Evolutionary conservation across 1,284 basidiomycete genomes (phyloP), one percentile per base, ranked within the genome.

Genomic region (Vanrija pseudolonga): DNA sequence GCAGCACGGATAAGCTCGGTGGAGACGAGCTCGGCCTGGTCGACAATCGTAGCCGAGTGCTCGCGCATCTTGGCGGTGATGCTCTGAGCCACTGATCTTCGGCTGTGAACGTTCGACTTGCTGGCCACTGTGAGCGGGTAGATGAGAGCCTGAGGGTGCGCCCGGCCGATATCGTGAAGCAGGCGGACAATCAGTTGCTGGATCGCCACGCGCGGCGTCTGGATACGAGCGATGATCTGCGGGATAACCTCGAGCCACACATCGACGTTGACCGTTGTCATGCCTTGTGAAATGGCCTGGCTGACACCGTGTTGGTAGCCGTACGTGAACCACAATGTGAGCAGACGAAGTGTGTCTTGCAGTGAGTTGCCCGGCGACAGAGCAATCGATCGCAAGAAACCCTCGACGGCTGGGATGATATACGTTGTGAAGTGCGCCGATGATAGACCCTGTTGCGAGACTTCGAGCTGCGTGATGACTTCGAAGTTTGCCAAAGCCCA

Each of bases 201-300:
- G 58, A 98, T 93, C 53, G 90, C 89, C 28, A 80, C 79, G 63
- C 89, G 90, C 0, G 94, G 94, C 0, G 93, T 96, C 78, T 98
- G 94, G 64, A 99, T 97, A 39, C 96, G 87, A 39, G 96, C 96
- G 67, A 99, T 98, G 65, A 99, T 96, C 82, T 95, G 94, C 39
- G 96, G 96, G 57, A 98, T 93, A 59, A 99, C 96, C 68, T 98
- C 94, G 37, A 99, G 82, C 96, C 96, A 99, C 0, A 95, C 98
- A 69, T 98, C 94, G 47, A 99, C 87, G 68, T 90, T 90, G 48
- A 99, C 91, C 26, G 85, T 87, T 2, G 85, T 84, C 76, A 98
- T 93, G 1, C 95, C 96, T 58, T 81, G 85, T 49, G 83, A 84
- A 79, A 99, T 94, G 0, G 93, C 90, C 65, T 89, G 83, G 67